Percentiles rank a stretch among this genome's conserved stretches.
These are phyloP conservation scores for Claviceps africana DNA, from an alignment of 2,329 filamentous ascomycete genomes.

Conservation along the genomic window DNA sequence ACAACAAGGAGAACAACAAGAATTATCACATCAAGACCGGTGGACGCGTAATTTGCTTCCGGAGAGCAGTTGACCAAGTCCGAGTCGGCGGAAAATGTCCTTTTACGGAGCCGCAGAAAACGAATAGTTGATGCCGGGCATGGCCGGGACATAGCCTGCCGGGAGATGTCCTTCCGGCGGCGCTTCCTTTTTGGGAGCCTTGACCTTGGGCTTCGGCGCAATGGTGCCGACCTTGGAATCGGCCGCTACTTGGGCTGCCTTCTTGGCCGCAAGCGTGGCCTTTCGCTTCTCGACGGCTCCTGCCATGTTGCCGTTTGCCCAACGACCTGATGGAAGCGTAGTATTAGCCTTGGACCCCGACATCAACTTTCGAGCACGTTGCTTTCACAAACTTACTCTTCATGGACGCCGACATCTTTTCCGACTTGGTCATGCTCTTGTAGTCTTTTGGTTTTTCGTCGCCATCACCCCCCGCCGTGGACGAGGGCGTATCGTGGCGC, in stretches of 20 bases:
- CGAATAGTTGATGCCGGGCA: conserved; percentile 17
- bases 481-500: conserved; percentile 19
- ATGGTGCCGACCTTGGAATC: conserved; percentile 22
- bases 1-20: not conserved
- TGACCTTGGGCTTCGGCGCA: conserved; percentile 25
- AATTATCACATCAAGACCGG: not conserved
- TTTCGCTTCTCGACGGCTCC: conserved; percentile 47
- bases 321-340: conserved; percentile 29
- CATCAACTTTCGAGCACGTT: not conserved
- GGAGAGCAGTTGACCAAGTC: too few species aligned
- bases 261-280: conserved; percentile 45
- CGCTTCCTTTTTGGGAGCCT: conserved; percentile 20
- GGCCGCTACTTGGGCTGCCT: conserved; percentile 31
- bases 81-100: not conserved
- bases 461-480: conserved; percentile 15
- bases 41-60: too few species aligned
- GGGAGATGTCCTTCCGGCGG: conserved; percentile 5
- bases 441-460: conserved; percentile 39
- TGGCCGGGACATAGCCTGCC: conserved; percentile 8
- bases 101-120: conserved; percentile 9
- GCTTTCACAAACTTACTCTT: conserved; percentile 33
- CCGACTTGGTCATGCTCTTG: conserved; percentile 47
- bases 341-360: conserved; percentile 11
- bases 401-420: conserved; percentile 54
- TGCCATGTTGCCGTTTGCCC: conserved; percentile 47